phyloP scores from a whole-genome alignment of 225 moss, liverwort and hornwort species.

The Marchantia polymorpha region DNA sequence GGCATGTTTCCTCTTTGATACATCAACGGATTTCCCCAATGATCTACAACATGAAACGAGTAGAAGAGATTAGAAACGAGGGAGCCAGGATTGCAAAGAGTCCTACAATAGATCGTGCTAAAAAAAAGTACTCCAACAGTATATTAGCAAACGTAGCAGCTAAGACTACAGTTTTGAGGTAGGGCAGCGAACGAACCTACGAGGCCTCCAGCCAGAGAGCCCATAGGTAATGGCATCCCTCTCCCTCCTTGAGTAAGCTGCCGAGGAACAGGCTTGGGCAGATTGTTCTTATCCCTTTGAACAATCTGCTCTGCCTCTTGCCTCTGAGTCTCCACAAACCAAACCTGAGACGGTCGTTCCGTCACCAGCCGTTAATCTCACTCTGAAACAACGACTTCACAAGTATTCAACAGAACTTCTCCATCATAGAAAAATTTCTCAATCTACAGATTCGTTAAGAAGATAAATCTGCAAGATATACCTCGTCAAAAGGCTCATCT shows the following conservation, averaged over 20 bases:
- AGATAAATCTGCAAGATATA: neutral
- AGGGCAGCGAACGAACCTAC: neutral
- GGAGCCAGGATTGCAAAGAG: neutral
- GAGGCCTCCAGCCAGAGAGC: conserved; percentile 32
- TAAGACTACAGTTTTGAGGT: neutral
- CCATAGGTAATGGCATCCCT: conserved; percentile 24
- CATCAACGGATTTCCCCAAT: conserved; percentile 21
- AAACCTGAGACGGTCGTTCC: conserved; percentile 31
- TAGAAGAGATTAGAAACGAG: neutral
- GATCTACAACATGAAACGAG: conserved; percentile 5
- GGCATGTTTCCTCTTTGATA: conserved; percentile 24
- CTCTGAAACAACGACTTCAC: neutral
- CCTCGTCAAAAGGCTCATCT: conserved; percentile 57
- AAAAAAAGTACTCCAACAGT: no score
- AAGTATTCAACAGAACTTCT: neutral
- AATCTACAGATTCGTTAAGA: no score
- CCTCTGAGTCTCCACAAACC: conserved; percentile 53
- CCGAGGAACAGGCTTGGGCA: conserved; percentile 36
- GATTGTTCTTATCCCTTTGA: conserved; percentile 41
- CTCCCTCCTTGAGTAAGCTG: conserved; percentile 33
- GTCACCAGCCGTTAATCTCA: neutral
- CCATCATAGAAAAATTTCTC: neutral
- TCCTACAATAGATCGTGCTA: neutral
- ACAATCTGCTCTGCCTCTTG: conserved; percentile 49
- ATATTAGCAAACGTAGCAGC: no score